phyloP scores from a whole-genome alignment of 1,284 basidiomycete species.

The Meripilus lineatus region DNA sequence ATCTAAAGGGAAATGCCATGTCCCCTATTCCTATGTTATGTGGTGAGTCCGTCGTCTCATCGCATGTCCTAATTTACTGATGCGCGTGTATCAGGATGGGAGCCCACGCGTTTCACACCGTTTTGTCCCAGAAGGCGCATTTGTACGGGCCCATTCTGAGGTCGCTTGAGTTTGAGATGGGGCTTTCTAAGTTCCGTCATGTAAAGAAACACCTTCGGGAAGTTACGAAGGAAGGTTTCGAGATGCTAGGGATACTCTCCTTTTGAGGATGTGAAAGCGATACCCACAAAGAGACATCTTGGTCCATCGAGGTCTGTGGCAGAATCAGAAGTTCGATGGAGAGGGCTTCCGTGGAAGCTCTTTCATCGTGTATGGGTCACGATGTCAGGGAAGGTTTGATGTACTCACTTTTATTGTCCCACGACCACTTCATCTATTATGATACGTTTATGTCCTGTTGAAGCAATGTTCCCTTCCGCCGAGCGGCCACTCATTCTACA shows the following conservation, averaged over 20 bases:
- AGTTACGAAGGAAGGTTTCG: slow-evolving; percentile 43
- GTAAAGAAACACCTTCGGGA: slow-evolving; percentile 39
- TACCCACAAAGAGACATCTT: too few relatives aligned
- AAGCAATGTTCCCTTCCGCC: too few relatives aligned
- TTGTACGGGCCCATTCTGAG: slow-evolving; percentile 44
- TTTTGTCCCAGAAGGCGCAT: slow-evolving; percentile 54
- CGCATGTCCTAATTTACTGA: slow-evolving; percentile 22
- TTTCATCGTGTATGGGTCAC: too few relatives aligned
- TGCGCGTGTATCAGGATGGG: slow-evolving; percentile 59
- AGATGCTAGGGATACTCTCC: slow-evolving; percentile 17
- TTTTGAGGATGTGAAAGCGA: slow-evolving; percentile 16
- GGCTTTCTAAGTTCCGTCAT: slow-evolving; percentile 36
- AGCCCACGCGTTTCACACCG: slow-evolving; percentile 65
- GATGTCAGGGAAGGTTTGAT: too few relatives aligned
- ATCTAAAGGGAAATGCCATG: slow-evolving; percentile 32
- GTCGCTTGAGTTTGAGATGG: slow-evolving; percentile 46
- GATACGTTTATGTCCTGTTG: too few relatives aligned
- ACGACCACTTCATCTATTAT: too few relatives aligned
- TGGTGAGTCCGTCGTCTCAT: slow-evolving; percentile 46
- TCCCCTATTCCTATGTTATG: slow-evolving; percentile 48
- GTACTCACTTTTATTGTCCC: too few relatives aligned
- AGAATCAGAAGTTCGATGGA: too few relatives aligned
- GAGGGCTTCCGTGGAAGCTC: too few relatives aligned
- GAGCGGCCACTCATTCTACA: too few relatives aligned
- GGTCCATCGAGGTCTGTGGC: too few relatives aligned